A percentile compares a stretch with the other conserved stretches of the same genome.
phyloP scores from a whole-genome alignment of 148 eudicot species.

The Camellia japonica region DNA sequence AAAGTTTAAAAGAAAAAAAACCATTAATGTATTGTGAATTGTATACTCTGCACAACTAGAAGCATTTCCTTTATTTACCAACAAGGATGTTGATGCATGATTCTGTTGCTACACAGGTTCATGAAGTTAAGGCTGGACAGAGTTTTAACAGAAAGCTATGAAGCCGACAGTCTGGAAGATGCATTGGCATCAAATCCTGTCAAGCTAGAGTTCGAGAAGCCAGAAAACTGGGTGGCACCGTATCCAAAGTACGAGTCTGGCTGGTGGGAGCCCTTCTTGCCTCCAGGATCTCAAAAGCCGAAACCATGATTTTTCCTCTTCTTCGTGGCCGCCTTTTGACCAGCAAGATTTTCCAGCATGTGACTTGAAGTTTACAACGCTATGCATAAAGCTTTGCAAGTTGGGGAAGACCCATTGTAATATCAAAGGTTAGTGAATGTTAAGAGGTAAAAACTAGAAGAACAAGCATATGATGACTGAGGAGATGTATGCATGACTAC shows the following conservation, averaged over 20 bases:
- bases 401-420: background rate
- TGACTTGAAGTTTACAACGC: background rate
- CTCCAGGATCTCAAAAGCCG: slow-evolving; percentile 47
- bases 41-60: too few relatives aligned
- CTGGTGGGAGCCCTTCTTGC: slow-evolving; percentile 92
- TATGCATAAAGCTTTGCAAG: slow-evolving; percentile 10
- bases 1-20: too few relatives aligned
- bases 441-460: background rate
- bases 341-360: background rate
- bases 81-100: slow-evolving; percentile 2
- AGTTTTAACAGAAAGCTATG: slow-evolving; percentile 72
- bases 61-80: background rate
- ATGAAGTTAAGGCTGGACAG: slow-evolving; percentile 92
- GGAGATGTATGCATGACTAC: background rate
- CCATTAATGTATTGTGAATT: too few relatives aligned
- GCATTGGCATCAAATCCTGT: slow-evolving; percentile 81
- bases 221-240: slow-evolving; percentile 92
- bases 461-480: background rate
- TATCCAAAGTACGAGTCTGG: slow-evolving; percentile 82
- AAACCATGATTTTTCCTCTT: slow-evolving; percentile 27
- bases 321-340: background rate
- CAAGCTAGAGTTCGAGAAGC: slow-evolving; percentile 71
- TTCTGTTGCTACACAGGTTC: slow-evolving; percentile 48
- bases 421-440: background rate
- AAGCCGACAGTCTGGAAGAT: slow-evolving; percentile 81